A percentile compares a stretch with the other conserved stretches of the same genome.
These are phyloP conservation scores for Mycena metata DNA, from an alignment of 768 basidiomycete species.

Conservation along the genomic window DNA sequence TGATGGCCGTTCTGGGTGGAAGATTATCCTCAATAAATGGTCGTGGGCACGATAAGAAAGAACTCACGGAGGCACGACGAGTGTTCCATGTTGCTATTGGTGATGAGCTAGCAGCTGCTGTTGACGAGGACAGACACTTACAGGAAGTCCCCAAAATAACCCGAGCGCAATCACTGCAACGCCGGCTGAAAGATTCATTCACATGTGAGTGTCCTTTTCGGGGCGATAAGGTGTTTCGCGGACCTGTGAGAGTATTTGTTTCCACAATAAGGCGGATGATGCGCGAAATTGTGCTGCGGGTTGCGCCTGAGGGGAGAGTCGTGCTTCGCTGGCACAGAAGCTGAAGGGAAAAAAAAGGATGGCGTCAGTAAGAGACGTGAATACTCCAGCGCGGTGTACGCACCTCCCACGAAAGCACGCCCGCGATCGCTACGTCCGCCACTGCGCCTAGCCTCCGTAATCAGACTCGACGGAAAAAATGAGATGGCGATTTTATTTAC, in stretches of 20 bases:
- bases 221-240: background rate
- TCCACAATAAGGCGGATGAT: conserved; percentile 36
- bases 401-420: conserved; percentile 27
- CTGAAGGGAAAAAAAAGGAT: background rate
- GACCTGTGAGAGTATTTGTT: conserved; percentile 37
- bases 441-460: conserved; percentile 1
- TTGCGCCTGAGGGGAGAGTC: background rate
- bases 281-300: conserved; percentile 25
- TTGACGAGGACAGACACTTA: background rate
- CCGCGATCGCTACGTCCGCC: conserved; percentile 32
- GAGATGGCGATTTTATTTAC: background rate
- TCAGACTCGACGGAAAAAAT: no score
- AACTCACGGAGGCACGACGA: conserved; percentile 32
- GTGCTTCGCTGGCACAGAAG: background rate
- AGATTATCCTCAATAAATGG: no score
- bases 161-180: conserved; percentile 33
- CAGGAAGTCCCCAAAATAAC: conserved; percentile 28
- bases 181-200: conserved; percentile 19
- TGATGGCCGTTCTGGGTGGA: conserved; percentile 27
- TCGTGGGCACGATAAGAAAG: background rate
- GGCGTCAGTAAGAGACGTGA: background rate
- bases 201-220: background rate
- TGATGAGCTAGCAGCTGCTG: background rate
- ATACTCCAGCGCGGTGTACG: background rate
- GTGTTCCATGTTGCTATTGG: conserved; percentile 22